These are phyloP conservation scores for Tanacetum coccineum DNA, from an alignment of 129 eudicot genomes.

Conservation along the genomic window DNA sequence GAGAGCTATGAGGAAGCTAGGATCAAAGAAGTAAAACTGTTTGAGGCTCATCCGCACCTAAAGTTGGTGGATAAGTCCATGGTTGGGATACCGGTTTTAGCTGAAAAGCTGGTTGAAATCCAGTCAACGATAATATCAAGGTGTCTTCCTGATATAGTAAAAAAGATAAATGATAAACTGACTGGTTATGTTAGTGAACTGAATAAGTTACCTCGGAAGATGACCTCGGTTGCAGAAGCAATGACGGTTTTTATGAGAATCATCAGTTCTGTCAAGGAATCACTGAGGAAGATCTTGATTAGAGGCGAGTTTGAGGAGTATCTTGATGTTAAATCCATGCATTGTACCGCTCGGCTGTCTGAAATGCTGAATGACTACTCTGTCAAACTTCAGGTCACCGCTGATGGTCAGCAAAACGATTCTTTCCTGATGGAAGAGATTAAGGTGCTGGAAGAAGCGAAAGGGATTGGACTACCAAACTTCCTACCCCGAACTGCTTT, in stretches of 20 bases:
- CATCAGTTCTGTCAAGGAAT: constrained; percentile 22
- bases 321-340: constrained; percentile 28
- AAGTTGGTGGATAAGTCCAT: constrained; percentile 27
- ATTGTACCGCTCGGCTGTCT: constrained; percentile 23
- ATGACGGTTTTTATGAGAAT: constrained; percentile 29
- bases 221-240: constrained; percentile 26
- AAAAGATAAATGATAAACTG: constrained; percentile 26
- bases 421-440: constrained; percentile 36
- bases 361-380: constrained; percentile 32
- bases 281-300: constrained; percentile 22
- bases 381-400: constrained; percentile 6
- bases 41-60: no score
- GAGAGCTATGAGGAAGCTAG: no score
- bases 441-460: constrained; percentile 34
- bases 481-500: constrained; percentile 38
- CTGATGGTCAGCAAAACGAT: neutral
- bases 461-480: constrained; percentile 31
- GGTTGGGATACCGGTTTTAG: constrained; percentile 35
- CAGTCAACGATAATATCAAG: constrained; percentile 28
- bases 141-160: constrained; percentile 30
- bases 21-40: no score
- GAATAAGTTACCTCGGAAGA: constrained; percentile 23
- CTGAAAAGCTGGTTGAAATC: constrained; percentile 30
- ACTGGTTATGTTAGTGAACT: constrained; percentile 19
- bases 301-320: constrained; percentile 32